Evolutionary conservation across 495 filamentous ascomycete genomes (phyloP).

Genomic region (Trichoderma parareesei): DNA sequence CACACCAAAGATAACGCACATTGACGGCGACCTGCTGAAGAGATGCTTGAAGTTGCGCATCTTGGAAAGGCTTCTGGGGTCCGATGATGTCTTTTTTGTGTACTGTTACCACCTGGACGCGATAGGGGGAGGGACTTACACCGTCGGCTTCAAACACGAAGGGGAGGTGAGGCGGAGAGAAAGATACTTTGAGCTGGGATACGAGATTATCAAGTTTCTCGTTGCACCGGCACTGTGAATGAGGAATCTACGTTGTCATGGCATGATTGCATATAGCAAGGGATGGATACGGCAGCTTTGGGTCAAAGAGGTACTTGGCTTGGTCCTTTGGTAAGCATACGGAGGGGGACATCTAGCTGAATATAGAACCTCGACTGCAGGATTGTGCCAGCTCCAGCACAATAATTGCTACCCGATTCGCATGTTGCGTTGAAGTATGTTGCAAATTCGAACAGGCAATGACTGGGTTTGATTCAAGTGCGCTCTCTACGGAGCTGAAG

Average conservation of each 20-base stretch:
- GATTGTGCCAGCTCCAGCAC: too few species aligned
- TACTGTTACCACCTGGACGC: conserved; percentile 27
- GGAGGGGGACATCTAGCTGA: too few species aligned
- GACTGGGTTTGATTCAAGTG: too few species aligned
- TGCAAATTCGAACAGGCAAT: too few species aligned
- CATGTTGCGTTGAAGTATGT: too few species aligned
- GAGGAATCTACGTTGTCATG: not conserved
- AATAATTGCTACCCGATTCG: too few species aligned
- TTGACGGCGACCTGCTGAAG: conserved; percentile 60
- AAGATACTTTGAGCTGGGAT: conserved; percentile 30
- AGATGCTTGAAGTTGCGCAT: conserved; percentile 42
- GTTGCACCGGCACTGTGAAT: conserved; percentile 33
- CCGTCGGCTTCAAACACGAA: conserved; percentile 14
- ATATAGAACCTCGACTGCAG: too few species aligned
- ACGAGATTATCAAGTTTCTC: conserved; percentile 38
- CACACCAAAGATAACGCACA: conserved; percentile 42
- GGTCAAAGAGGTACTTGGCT: too few species aligned
- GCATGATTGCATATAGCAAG: too few species aligned
- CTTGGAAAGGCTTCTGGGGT: conserved; percentile 24
- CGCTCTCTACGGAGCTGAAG: too few species aligned
- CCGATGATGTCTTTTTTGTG: conserved; percentile 27
- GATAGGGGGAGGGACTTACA: conserved; percentile 25
- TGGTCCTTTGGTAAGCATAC: too few species aligned
- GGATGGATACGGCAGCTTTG: too few species aligned
- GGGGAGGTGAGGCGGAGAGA: not conserved